Percentiles rank a stretch among this genome's conserved stretches.
phyloP scores from a whole-genome alignment of 164 flowering plant species.

The Chimonanthus praecox region DNA sequence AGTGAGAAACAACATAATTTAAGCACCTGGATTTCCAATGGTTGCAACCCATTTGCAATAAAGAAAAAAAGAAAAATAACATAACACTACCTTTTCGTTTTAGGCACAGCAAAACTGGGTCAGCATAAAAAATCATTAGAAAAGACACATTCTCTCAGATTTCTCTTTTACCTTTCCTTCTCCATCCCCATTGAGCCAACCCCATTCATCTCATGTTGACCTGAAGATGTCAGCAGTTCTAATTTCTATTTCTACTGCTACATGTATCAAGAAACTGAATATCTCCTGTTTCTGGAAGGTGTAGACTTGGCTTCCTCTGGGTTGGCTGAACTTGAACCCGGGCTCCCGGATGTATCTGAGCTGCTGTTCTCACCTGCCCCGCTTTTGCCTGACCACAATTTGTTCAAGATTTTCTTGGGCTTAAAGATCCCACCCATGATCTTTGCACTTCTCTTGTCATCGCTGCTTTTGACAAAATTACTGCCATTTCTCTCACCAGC shows the following conservation, averaged over 20 bases:
- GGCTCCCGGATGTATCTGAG: constrained; percentile 60
- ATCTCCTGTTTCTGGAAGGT: constrained; percentile 44
- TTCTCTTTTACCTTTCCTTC: not conserved
- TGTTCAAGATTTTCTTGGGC: constrained; percentile 50
- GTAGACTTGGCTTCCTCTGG: constrained; percentile 51
- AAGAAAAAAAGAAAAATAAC: not conserved
- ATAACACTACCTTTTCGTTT: constrained; percentile 13
- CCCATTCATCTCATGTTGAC: constrained; percentile 2
- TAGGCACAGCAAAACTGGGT: constrained; percentile 31
- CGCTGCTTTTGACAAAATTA: constrained; percentile 16
- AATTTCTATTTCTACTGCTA: constrained; percentile 6
- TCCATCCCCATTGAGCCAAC: not conserved
- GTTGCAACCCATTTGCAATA: no score
- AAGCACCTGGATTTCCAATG: no score
- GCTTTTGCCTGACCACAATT: constrained; percentile 49
- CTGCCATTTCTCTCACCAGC: constrained; percentile 22
- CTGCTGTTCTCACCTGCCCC: constrained; percentile 43
- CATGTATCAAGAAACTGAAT: constrained; percentile 47
- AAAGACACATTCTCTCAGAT: not conserved
- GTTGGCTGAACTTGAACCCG: constrained; percentile 44
- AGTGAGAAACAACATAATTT: no score
- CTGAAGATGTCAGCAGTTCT: constrained; percentile 23
- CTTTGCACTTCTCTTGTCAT: constrained; percentile 41
- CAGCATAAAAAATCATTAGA: constrained; percentile 1
- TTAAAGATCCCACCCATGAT: constrained; percentile 37